Percentiles rank a stretch among this genome's conserved stretches.
Evolutionary conservation across 73 alveolate genomes (phyloP).

Genomic region (Chromera velia): DNA sequence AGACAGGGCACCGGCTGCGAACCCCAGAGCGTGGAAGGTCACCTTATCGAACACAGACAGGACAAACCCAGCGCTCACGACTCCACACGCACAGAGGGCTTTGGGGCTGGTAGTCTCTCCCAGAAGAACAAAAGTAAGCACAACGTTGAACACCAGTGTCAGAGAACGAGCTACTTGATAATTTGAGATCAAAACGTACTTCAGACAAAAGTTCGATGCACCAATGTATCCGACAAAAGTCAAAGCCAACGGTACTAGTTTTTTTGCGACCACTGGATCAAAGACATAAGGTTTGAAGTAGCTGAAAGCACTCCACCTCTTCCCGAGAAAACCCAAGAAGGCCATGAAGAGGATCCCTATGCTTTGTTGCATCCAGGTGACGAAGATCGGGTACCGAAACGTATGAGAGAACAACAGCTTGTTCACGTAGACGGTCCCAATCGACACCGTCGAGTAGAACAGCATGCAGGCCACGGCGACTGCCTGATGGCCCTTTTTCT

Average conservation of each 20-base stretch:
- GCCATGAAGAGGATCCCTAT: too few relatives aligned
- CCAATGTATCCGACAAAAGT: not conserved
- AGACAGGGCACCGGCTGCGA: not conserved
- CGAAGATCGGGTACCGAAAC: not conserved
- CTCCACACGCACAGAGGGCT: not conserved
- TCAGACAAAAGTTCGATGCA: not conserved
- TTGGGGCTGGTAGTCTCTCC: not conserved
- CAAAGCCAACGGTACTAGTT: not conserved
- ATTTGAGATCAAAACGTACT: not conserved
- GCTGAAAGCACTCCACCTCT: too few relatives aligned
- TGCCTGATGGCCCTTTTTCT: too few relatives aligned
- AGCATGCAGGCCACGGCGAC: too few relatives aligned
- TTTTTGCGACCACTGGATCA: too few relatives aligned
- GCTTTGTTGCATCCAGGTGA: not conserved
- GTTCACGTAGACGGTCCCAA: not conserved
- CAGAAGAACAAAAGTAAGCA: not conserved
- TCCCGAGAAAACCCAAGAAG: too few relatives aligned
- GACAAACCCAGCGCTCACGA: not conserved
- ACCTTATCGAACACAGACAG: not conserved
- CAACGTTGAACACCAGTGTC: not conserved
- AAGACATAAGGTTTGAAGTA: too few relatives aligned
- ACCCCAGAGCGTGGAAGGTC: not conserved
- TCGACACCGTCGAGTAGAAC: not conserved
- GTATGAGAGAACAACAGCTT: not conserved
- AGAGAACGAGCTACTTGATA: not conserved